A percentile compares a stretch with the other conserved stretches of the same genome.
Conservation (phyloP, 139 green algal species). For the Auxenochlorella protothecoides region DNA sequence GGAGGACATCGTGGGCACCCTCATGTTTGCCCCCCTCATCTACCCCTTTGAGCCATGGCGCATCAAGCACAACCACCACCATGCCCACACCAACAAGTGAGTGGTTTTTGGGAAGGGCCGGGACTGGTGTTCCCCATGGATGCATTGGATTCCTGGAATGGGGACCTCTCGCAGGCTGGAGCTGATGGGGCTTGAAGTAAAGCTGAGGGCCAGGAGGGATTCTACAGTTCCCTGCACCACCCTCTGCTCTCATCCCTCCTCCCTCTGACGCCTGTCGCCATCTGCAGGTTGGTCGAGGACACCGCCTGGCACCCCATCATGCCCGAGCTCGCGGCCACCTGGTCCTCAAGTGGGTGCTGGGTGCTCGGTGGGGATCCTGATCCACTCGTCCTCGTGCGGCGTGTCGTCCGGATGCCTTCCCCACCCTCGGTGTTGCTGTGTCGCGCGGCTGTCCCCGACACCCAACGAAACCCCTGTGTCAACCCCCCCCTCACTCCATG, state of each 20-base stretch:
- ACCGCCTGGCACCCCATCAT: constrained; percentile 87
- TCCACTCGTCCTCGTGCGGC: too few relatives aligned
- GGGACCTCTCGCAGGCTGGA: too few relatives aligned
- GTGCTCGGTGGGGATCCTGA: too few relatives aligned
- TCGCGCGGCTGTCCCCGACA: too few relatives aligned
- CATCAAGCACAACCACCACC: constrained; percentile 99
- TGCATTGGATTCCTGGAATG: too few relatives aligned
- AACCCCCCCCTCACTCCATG: too few relatives aligned
- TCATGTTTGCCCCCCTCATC: constrained; percentile 87
- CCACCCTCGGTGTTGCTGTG: too few relatives aligned
- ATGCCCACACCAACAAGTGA: constrained; percentile 97
- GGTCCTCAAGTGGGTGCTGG: too few relatives aligned
- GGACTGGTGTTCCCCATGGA: not conserved
- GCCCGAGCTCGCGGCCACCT: constrained; percentile 34
- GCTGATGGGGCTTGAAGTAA: too few relatives aligned
- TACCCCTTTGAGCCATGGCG: constrained; percentile 97
- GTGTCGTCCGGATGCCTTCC: constrained; percentile 1
- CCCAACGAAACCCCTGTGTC: too few relatives aligned
- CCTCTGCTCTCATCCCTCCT: not conserved
- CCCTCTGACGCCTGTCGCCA: not conserved
- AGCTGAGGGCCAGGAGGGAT: too few relatives aligned
- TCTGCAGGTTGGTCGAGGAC: constrained; percentile 77
- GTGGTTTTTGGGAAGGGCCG: not conserved
- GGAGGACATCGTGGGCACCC: constrained; percentile 93
- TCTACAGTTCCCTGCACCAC: not conserved